Percentiles rank a stretch among this genome's conserved stretches.
Conservation (phyloP, 495 filamentous ascomycete species). For the Penicillium argentinense region DNA sequence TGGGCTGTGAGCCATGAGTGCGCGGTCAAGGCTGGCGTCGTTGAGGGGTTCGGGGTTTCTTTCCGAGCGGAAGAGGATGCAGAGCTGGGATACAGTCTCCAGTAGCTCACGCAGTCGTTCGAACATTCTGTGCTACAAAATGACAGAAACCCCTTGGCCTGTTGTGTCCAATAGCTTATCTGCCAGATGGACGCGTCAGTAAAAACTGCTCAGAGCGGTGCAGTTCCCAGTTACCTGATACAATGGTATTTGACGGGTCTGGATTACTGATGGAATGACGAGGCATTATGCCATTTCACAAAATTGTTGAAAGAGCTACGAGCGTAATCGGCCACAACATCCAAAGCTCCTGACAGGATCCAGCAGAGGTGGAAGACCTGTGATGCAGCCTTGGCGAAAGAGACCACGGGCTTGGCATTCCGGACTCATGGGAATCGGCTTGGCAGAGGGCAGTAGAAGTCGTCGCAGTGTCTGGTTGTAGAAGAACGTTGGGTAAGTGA, state of each 20-base stretch:
- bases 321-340: not conserved
- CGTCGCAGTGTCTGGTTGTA: not conserved
- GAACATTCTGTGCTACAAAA: not conserved
- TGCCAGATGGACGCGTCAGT: not conserved
- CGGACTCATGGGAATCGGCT: no score
- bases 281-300: not conserved
- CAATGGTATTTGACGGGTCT: not conserved
- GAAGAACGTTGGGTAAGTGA: not conserved
- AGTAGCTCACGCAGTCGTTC: not conserved
- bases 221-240: not conserved
- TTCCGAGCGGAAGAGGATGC: not conserved
- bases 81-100: not conserved
- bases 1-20: not conserved
- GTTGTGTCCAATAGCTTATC: not conserved
- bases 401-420: not conserved
- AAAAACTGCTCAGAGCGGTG: not conserved
- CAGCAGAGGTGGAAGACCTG: not conserved
- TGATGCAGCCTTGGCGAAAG: not conserved
- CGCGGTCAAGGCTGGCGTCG: not conserved
- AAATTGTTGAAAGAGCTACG: not conserved
- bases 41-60: not conserved
- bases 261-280: not conserved
- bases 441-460: not conserved
- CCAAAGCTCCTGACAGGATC: not conserved
- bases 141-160: not conserved